phyloP scores from a whole-genome alignment of 371 early-diverging fungal species.

The Mortierella sp. region DNA sequence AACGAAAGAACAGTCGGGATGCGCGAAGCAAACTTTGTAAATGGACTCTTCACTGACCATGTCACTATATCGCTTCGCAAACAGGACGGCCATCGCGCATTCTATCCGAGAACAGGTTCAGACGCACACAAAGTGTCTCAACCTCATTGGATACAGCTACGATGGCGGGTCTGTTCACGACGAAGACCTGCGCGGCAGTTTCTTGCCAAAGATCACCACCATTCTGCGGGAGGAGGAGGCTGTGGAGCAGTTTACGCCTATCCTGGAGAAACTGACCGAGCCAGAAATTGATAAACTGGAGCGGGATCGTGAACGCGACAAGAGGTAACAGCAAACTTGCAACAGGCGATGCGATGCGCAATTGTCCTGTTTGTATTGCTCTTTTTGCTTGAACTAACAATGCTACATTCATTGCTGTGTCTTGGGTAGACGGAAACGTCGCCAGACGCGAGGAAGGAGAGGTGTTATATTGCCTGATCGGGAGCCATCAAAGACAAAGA shows the following conservation, averaged over 20 bases:
- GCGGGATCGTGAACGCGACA: conserved; percentile 85
- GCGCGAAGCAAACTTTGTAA: neutral
- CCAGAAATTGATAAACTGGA: conserved; percentile 85
- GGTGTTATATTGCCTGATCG: conserved; percentile 78
- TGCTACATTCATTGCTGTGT: neutral
- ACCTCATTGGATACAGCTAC: conserved; percentile 86
- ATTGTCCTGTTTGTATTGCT: neutral
- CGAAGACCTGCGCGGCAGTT: conserved; percentile 77
- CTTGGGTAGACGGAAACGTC: conserved; percentile 78
- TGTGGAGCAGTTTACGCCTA: conserved; percentile 73
- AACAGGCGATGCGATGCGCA: neutral
- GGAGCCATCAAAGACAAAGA: conserved; percentile 69
- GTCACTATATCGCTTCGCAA: neutral
- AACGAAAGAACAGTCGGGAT: neutral
- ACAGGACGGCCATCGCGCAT: conserved; percentile 90
- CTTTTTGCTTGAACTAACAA: neutral
- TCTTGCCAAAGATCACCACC: conserved; percentile 74
- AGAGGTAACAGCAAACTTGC: conserved; percentile 43
- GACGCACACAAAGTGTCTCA: conserved; percentile 83
- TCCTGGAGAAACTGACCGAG: conserved; percentile 76
- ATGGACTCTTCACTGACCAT: neutral
- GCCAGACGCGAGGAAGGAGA: conserved; percentile 84
- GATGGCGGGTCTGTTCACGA: conserved; percentile 75
- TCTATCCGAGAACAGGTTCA: conserved; percentile 95
- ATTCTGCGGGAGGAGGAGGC: conserved; percentile 66